phyloP scores from a whole-genome alignment of 2,329 filamentous ascomycete species.

The Aspergillus fumigatus region DNA sequence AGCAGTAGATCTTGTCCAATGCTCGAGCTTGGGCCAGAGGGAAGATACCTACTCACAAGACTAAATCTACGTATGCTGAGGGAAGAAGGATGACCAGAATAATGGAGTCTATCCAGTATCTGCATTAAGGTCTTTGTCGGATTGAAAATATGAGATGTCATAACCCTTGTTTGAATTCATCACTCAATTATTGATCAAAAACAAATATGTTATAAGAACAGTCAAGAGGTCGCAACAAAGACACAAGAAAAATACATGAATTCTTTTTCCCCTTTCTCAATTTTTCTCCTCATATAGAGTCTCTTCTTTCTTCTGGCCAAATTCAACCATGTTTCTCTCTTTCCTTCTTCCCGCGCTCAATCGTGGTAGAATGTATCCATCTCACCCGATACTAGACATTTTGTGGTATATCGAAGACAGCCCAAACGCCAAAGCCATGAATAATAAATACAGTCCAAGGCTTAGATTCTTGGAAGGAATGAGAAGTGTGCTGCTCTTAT shows the following conservation, averaged over 20 bases:
- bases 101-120: too few species aligned
- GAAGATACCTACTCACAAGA: neutral
- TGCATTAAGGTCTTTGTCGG: too few species aligned
- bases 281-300: neutral
- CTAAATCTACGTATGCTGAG: too few species aligned
- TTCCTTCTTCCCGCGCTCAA: slow-evolving; percentile 4
- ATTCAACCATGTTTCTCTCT: neutral
- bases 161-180: neutral
- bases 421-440: slow-evolving; percentile 31
- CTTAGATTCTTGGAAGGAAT: neutral
- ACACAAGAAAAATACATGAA: slow-evolving; percentile 11
- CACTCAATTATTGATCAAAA: slow-evolving; percentile 1
- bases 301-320: neutral
- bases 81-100: too few species aligned
- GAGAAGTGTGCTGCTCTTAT: neutral
- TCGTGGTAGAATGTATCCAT: slow-evolving; percentile 15
- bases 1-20: neutral
- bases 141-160: too few species aligned
- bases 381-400: slow-evolving; percentile 13
- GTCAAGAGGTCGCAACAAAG: slow-evolving; percentile 9
- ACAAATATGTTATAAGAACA: slow-evolving; percentile 1
- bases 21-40: neutral
- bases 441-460: slow-evolving; percentile 32
- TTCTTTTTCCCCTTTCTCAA: slow-evolving; percentile 3
- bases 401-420: slow-evolving; percentile 26